A percentile compares a stretch with the other conserved stretches of the same genome.
These are phyloP conservation scores for Boletellus sp. DNA, from an alignment of 768 basidiomycete species.

Conservation along the genomic window DNA sequence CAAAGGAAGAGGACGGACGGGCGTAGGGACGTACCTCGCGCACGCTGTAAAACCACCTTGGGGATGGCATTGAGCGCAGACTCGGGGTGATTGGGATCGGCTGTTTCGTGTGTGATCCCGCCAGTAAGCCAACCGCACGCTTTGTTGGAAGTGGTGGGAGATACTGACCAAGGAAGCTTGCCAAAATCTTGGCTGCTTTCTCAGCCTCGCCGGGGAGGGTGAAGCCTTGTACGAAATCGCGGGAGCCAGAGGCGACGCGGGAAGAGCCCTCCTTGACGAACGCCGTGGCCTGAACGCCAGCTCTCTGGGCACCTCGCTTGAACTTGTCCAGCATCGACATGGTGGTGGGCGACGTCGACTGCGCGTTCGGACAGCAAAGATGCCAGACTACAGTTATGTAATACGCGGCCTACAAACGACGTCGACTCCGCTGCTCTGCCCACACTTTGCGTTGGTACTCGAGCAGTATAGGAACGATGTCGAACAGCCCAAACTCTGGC, in stretches of 20 bases:
- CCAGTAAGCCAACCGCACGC: neutral
- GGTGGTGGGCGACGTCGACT: constrained; percentile 4
- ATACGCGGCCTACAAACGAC: constrained; percentile 7
- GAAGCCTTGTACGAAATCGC: constrained; percentile 81
- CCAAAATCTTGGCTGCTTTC: constrained; percentile 89
- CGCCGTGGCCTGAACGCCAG: constrained; percentile 73
- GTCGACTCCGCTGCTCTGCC: constrained; percentile 22
- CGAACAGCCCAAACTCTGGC: constrained; percentile 88
- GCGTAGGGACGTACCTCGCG: constrained; percentile 60
- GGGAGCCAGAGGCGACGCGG: constrained; percentile 70
- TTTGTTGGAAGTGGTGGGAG: neutral
- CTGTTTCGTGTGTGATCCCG: constrained; percentile 35
- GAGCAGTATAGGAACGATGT: constrained; percentile 84
- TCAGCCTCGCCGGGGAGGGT: constrained; percentile 89
- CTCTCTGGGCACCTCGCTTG: constrained; percentile 74
- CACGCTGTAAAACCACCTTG: constrained; percentile 84
- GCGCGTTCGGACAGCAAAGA: neutral
- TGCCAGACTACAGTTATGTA: constrained; percentile 12
- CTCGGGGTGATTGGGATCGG: constrained; percentile 81
- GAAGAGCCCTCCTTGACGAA: constrained; percentile 65
- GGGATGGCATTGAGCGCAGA: constrained; percentile 94
- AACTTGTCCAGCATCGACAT: constrained; percentile 80
- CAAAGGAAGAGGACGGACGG: neutral
- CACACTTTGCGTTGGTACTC: constrained; percentile 82
- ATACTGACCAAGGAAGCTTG: constrained; percentile 78